Conservation (phyloP, 495 filamentous ascomycete genomes). For the Aspergillus conjunctus region DNA sequence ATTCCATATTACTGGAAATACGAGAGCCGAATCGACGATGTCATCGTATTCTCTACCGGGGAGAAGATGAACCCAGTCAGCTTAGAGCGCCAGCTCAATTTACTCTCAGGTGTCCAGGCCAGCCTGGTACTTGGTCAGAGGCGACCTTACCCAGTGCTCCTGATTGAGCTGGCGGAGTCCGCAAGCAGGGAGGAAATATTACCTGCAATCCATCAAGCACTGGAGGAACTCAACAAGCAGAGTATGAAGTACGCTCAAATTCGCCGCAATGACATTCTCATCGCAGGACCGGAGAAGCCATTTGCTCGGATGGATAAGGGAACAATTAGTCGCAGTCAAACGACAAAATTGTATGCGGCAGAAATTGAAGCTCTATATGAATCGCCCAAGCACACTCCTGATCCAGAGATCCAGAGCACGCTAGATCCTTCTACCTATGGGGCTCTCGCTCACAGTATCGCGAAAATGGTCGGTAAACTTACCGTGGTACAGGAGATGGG, state of each 20-base stretch:
- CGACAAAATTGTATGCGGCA: conserved; percentile 50
- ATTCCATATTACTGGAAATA: conserved; percentile 51
- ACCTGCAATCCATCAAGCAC: conserved; percentile 42
- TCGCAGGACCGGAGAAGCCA: conserved; percentile 51
- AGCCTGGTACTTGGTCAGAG: conserved; percentile 54
- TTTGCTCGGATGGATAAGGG: conserved; percentile 58
- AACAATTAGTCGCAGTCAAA: conserved; percentile 50
- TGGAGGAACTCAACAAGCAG: conserved; percentile 49
- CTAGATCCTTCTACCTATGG: conserved; percentile 11
- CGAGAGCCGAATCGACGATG: conserved; percentile 55
- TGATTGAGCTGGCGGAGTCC: conserved; percentile 46
- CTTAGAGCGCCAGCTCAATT: conserved; percentile 49
- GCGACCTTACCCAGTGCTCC: conserved; percentile 45
- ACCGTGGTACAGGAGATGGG: neutral
- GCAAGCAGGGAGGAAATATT: conserved; percentile 25
- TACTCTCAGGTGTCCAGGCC: conserved; percentile 46
- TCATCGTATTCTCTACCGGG: conserved; percentile 62
- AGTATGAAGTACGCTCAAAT: conserved; percentile 46
- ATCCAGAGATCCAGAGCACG: neutral
- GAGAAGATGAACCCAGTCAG: conserved; percentile 62
- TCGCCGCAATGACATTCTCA: conserved; percentile 24
- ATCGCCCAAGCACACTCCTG: neutral
- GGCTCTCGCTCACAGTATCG: neutral
- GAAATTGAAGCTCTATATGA: conserved; percentile 56
- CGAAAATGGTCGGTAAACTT: neutral